phyloP scores from a whole-genome alignment of 805 yeast species.

The Yarrowia phangngaensis region DNA sequence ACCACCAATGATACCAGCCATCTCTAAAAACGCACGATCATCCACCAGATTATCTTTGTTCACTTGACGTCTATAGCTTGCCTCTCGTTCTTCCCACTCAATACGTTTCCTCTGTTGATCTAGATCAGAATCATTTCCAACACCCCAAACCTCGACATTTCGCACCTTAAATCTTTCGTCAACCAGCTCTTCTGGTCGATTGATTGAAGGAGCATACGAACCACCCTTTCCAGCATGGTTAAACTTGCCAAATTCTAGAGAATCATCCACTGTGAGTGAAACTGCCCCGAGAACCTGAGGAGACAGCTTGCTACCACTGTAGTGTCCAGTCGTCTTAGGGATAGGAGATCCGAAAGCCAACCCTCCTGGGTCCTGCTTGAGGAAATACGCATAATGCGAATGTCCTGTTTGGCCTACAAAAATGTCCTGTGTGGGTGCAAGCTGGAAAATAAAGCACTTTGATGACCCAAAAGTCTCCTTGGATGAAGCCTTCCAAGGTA shows the following conservation, averaged over 20 bases:
- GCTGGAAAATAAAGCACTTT: slow-evolving; percentile 55
- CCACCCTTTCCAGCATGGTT: slow-evolving; percentile 63
- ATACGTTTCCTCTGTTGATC: slow-evolving; percentile 71
- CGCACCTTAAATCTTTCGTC: slow-evolving; percentile 70
- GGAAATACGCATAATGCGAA: slow-evolving; percentile 54
- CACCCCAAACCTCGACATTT: slow-evolving; percentile 88
- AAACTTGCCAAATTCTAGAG: slow-evolving; percentile 76
- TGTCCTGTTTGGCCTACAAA: slow-evolving; percentile 42
- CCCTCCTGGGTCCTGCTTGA: slow-evolving; percentile 62
- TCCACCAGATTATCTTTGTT: slow-evolving; percentile 57
- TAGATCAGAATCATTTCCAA: slow-evolving; percentile 74
- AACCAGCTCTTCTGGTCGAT: not conserved
- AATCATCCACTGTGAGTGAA: slow-evolving; percentile 71
- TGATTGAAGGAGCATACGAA: slow-evolving; percentile 38
- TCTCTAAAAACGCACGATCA: slow-evolving; percentile 77
- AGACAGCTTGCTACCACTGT: not conserved
- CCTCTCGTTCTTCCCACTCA: slow-evolving; percentile 92
- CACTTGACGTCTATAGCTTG: slow-evolving; percentile 67
- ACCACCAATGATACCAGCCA: slow-evolving; percentile 63
- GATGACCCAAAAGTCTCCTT: slow-evolving; percentile 68
- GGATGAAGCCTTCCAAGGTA: slow-evolving; percentile 76
- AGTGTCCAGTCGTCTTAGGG: not conserved
- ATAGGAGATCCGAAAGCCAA: slow-evolving; percentile 68
- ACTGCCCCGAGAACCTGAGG: slow-evolving; percentile 61
- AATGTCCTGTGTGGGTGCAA: slow-evolving; percentile 62